Evolutionary conservation across 495 filamentous ascomycete genomes (phyloP).

Genomic region (Echria macrotheca): DNA sequence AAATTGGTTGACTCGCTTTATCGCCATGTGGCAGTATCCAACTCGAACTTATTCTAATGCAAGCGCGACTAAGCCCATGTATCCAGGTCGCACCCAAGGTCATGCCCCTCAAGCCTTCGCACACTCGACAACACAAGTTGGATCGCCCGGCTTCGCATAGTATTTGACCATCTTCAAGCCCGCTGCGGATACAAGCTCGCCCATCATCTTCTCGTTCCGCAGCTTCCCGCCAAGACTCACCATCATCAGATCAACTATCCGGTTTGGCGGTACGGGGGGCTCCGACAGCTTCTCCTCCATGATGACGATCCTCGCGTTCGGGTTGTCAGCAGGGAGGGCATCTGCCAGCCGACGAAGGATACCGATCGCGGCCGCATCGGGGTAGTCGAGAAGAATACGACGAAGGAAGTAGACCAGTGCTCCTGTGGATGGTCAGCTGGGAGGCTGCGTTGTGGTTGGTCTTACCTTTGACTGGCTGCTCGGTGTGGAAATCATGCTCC

Average conservation of each 20-base stretch:
- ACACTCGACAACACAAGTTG: constrained; percentile 25
- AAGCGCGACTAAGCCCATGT: no score
- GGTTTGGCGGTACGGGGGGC: constrained; percentile 16
- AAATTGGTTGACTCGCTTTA: no score
- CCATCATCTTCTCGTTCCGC: constrained; percentile 19
- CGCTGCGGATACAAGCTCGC: constrained; percentile 12
- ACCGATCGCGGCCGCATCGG: constrained; percentile 28
- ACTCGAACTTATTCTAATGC: no score
- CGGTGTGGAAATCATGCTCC: constrained; percentile 36
- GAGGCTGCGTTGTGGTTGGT: not conserved
- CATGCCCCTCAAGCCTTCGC: constrained; percentile 10
- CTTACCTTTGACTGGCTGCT: constrained; percentile 37
- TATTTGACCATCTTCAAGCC: constrained; percentile 22
- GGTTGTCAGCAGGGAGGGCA: constrained; percentile 31
- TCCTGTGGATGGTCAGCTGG: constrained; percentile 22
- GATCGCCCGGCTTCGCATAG: constrained; percentile 11
- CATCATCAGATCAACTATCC: constrained; percentile 29
- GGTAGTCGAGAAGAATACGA: constrained; percentile 49
- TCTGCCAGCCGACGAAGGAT: constrained; percentile 36
- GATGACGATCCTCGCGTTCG: constrained; percentile 23
- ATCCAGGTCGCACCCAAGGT: no score
- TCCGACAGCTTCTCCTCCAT: constrained; percentile 24
- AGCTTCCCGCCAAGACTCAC: constrained; percentile 29
- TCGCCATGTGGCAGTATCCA: no score
- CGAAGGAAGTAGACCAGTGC: constrained; percentile 47